Percentiles rank a stretch among this genome's conserved stretches.
Conservation (phyloP, 2,329 filamentous ascomycete species). For the Colletotrichum abscissum region DNA sequence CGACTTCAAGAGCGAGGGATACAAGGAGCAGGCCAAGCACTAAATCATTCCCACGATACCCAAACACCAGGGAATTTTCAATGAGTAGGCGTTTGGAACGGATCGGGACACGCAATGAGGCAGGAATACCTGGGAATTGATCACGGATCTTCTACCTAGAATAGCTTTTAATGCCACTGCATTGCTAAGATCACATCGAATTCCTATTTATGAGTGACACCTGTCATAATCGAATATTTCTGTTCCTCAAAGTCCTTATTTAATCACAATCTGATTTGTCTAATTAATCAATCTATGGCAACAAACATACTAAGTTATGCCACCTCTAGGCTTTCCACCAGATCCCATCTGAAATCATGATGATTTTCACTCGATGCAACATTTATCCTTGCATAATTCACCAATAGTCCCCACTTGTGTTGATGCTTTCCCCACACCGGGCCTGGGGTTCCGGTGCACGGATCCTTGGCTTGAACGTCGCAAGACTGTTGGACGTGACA, state of each 20-base stretch:
- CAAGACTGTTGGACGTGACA: not conserved
- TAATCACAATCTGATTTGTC: too few species aligned
- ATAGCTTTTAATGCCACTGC: constrained; percentile 34
- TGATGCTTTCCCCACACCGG: constrained; percentile 3
- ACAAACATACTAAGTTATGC: too few species aligned
- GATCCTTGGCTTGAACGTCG: constrained; percentile 5
- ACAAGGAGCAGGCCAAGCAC: constrained; percentile 47
- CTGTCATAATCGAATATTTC: too few species aligned
- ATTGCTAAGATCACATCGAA: constrained; percentile 7
- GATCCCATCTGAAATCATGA: not conserved
- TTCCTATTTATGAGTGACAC: too few species aligned
- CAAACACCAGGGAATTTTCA: constrained; percentile 29
- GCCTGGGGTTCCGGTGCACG: not conserved
- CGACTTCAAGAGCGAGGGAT: constrained; percentile 54
- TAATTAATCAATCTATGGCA: too few species aligned
- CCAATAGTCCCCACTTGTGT: too few species aligned
- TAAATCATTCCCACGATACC: constrained; percentile 35
- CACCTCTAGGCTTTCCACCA: too few species aligned
- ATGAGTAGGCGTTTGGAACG: constrained; percentile 28
- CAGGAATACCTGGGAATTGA: constrained; percentile 16
- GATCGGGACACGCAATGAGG: constrained; percentile 25
- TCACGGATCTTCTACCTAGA: constrained; percentile 15
- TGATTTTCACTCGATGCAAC: not conserved
- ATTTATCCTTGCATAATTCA: not conserved
- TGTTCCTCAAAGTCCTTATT: too few species aligned